A percentile compares a stretch with the other conserved stretches of the same genome.
Evolutionary conservation across 495 filamentous ascomycete genomes (phyloP).

Genomic region (Trichoderma virens): DNA sequence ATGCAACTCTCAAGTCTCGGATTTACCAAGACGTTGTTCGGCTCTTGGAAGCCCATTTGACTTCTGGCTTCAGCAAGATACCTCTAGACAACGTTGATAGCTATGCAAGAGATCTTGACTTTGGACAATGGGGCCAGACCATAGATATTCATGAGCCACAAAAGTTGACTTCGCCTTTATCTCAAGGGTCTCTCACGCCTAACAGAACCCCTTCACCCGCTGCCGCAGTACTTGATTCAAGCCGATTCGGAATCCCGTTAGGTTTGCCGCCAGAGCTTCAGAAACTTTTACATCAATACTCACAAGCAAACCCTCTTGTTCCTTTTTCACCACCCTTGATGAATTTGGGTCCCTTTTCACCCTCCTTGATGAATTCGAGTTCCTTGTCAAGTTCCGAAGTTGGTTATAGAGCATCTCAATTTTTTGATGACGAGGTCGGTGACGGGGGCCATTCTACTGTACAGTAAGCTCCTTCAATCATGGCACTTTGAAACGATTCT

Average conservation of each 20-base stretch:
- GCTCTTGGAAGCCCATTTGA: background rate
- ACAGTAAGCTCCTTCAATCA: too few species aligned
- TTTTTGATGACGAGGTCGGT: background rate
- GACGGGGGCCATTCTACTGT: too few species aligned
- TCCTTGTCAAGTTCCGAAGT: background rate
- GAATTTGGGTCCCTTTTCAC: background rate
- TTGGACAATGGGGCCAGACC: background rate
- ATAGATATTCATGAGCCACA: background rate
- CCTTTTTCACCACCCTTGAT: too few species aligned
- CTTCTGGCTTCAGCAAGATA: background rate
- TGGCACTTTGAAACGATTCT: too few species aligned
- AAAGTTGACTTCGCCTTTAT: background rate
- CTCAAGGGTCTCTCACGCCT: background rate
- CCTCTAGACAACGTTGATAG: background rate
- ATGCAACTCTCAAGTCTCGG: background rate
- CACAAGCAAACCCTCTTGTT: background rate
- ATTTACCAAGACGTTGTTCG: background rate
- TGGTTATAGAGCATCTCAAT: background rate
- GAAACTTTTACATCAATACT: background rate
- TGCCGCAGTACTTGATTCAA: background rate
- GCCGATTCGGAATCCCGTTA: background rate
- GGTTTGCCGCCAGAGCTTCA: background rate
- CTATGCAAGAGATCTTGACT: background rate
- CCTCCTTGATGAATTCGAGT: too few species aligned
- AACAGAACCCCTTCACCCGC: background rate